Conservation (phyloP, 1,139 yeast species). For the Suhomyces coccinellae region DNA sequence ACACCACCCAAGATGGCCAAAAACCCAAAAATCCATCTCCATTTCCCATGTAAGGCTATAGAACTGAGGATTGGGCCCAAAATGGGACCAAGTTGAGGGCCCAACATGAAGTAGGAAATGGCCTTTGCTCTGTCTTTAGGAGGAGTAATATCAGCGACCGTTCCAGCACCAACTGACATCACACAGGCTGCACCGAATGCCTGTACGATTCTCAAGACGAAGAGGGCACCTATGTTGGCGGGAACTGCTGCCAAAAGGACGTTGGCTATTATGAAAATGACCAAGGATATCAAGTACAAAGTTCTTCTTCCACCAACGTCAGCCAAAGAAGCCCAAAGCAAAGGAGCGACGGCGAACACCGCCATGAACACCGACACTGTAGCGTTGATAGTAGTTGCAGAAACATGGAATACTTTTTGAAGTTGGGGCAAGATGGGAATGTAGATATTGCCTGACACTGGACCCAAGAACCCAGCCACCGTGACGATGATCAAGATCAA, state of each 20-base stretch:
- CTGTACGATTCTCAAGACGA: slow-evolving; percentile 46
- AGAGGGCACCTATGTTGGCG: slow-evolving; percentile 44
- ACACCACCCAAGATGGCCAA: slow-evolving; percentile 45
- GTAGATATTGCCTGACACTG: slow-evolving; percentile 59
- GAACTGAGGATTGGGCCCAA: slow-evolving; percentile 54
- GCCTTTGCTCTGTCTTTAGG: slow-evolving; percentile 51
- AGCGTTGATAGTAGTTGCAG: slow-evolving; percentile 51
- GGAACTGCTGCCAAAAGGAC: slow-evolving; percentile 51
- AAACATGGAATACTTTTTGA: slow-evolving; percentile 40
- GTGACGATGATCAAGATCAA: slow-evolving; percentile 40
- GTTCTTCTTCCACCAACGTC: slow-evolving; percentile 59
- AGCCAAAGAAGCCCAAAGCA: slow-evolving; percentile 57
- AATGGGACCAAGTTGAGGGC: slow-evolving; percentile 61
- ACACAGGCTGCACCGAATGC: slow-evolving; percentile 59
- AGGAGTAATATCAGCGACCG: slow-evolving; percentile 51
- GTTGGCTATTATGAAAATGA: slow-evolving; percentile 47
- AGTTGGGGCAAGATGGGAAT: slow-evolving; percentile 56
- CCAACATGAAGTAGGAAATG: slow-evolving; percentile 56
- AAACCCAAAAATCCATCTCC: slow-evolving; percentile 63
- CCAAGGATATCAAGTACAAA: slow-evolving; percentile 47
- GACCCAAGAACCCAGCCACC: slow-evolving; percentile 57
- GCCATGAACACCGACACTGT: slow-evolving; percentile 63
- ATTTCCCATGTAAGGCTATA: slow-evolving; percentile 33
- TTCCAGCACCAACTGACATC: slow-evolving; percentile 58
- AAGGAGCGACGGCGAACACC: slow-evolving; percentile 53